Evolutionary conservation across 176 grass and related monocot species (phyloP).

Genomic region (Musa acuminata): DNA sequence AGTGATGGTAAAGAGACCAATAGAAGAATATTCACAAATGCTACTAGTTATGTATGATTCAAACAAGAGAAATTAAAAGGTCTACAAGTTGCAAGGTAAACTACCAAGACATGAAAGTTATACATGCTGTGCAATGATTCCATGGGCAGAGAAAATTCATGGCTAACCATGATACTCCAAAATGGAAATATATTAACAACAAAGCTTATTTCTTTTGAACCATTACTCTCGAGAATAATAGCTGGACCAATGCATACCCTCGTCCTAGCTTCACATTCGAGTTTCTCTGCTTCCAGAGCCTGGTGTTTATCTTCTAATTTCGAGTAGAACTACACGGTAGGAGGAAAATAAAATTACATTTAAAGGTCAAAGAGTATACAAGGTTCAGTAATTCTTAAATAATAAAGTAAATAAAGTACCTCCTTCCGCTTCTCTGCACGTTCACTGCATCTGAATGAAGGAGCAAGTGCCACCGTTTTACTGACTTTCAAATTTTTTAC

Average conservation of each 20-base stretch:
- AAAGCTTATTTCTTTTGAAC: no score
- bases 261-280: slow-evolving; percentile 47
- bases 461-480: slow-evolving; percentile 40
- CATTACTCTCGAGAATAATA: background rate
- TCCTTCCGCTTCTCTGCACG: slow-evolving; percentile 76
- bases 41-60: background rate
- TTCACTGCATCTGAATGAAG: slow-evolving; percentile 43
- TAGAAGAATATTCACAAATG: no score
- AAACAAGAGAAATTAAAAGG: background rate
- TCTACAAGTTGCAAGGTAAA: background rate
- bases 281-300: slow-evolving; percentile 61
- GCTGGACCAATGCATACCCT: slow-evolving; percentile 26
- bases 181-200: no score
- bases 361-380: slow-evolving; percentile 1
- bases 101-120: no score
- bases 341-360: slow-evolving; percentile 8
- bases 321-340: slow-evolving; percentile 54
- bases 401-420: slow-evolving; percentile 23
- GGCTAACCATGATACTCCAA: no score
- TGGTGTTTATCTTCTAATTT: slow-evolving; percentile 79
- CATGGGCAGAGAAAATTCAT: no score
- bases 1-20: no score
- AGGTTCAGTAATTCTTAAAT: slow-evolving; percentile 3
- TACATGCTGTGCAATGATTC: no score
- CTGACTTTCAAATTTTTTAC: slow-evolving; percentile 41